Conservation (phyloP, 2,329 filamentous ascomycete species). For the Talaromyces amestolkiae region DNA sequence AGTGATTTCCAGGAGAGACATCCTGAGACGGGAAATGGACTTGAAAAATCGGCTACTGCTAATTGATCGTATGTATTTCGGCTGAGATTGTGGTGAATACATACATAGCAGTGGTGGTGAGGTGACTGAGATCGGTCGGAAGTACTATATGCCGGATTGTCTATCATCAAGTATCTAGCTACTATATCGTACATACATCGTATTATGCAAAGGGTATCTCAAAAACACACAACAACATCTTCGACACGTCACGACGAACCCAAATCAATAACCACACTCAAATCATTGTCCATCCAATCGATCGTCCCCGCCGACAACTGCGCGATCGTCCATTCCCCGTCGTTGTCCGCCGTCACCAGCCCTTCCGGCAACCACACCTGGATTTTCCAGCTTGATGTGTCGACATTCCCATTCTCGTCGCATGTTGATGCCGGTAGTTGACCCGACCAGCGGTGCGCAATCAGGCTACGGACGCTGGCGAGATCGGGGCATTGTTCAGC, state of each 20-base stretch:
- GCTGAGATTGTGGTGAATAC: background rate
- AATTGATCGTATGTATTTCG: no score
- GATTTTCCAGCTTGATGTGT: conserved; percentile 32
- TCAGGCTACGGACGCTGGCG: conserved; percentile 30
- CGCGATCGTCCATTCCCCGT: conserved; percentile 47
- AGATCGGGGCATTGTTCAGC: conserved; percentile 37
- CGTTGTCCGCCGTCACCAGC: conserved; percentile 36
- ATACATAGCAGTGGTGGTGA: background rate
- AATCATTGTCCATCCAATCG: conserved; percentile 49
- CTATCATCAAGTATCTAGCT: background rate
- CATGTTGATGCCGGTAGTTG: conserved; percentile 31
- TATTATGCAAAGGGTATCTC: conserved; percentile 6
- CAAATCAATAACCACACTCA: conserved; percentile 44
- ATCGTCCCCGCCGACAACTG: conserved; percentile 43
- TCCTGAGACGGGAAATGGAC: no score
- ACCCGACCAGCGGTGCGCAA: conserved; percentile 33
- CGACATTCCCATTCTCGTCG: conserved; percentile 22
- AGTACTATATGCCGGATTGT: background rate
- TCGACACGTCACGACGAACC: conserved; percentile 19
- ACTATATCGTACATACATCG: background rate
- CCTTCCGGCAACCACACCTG: conserved; percentile 46
- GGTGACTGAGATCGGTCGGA: background rate
- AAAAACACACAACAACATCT: background rate
- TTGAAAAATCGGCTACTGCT: no score
- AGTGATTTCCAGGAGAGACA: background rate